Evolutionary conservation across 768 basidiomycete genomes (phyloP).

Genomic region (Tulasnella sp.): DNA sequence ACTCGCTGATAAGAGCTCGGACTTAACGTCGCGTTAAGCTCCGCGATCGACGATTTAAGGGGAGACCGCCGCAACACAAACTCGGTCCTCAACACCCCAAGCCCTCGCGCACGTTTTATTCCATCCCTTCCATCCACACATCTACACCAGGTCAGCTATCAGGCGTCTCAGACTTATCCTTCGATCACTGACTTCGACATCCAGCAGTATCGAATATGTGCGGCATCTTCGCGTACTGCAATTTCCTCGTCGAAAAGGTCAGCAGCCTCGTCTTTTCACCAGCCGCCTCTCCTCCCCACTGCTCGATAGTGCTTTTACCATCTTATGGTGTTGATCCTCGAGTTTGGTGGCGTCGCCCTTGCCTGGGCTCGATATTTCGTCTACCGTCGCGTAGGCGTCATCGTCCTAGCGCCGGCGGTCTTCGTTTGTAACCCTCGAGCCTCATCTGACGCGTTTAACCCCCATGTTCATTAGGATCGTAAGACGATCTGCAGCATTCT

Average conservation of each 20-base stretch:
- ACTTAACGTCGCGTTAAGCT: constrained; percentile 1
- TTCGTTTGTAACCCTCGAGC: not conserved
- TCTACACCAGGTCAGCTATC: not conserved
- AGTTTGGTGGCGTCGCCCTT: not conserved
- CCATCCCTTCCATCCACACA: not conserved
- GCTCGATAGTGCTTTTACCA: not conserved
- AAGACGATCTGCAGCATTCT: constrained; percentile 90
- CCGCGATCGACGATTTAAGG: constrained; percentile 21
- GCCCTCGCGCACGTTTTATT: constrained; percentile 10
- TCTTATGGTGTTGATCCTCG: not conserved
- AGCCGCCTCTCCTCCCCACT: not conserved
- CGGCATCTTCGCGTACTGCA: constrained; percentile 97
- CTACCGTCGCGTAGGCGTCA: not conserved
- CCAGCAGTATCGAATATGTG: constrained; percentile 58
- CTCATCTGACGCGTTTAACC: constrained; percentile 32
- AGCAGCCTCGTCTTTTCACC: constrained; percentile 41
- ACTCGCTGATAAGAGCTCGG: constrained; percentile 9
- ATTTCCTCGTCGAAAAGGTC: constrained; percentile 92
- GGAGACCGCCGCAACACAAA: constrained; percentile 3
- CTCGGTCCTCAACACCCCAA: constrained; percentile 15
- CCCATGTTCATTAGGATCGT: constrained; percentile 61
- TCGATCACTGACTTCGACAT: not conserved
- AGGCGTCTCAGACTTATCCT: not conserved
- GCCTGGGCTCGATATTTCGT: not conserved
- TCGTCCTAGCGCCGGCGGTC: not conserved